Conservation (phyloP, 2,329 filamentous ascomycete species). For the Exophiala xenobiotica region DNA sequence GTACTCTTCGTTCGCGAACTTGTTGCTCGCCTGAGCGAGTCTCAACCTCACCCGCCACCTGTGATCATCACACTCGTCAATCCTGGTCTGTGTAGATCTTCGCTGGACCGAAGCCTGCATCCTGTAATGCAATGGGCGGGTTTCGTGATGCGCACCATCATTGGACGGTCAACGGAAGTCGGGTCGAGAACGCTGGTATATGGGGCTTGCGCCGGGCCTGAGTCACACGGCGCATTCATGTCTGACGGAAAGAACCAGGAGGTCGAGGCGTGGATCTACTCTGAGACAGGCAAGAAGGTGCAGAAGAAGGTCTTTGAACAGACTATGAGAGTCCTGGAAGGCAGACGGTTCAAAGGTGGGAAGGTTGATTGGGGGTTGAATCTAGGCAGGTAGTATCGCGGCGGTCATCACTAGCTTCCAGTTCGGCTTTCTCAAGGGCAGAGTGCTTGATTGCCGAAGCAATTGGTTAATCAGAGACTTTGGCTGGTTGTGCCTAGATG, state of each 20-base stretch:
- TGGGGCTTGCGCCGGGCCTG: slow-evolving; percentile 15
- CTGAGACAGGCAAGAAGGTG: slow-evolving; percentile 38
- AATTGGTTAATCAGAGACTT: too few relatives aligned
- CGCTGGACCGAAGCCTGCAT: slow-evolving; percentile 13
- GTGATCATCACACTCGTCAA: slow-evolving; percentile 31
- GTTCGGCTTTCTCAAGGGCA: too few relatives aligned
- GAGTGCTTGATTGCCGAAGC: too few relatives aligned
- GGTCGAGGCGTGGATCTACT: slow-evolving; percentile 40
- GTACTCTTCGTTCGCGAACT: slow-evolving; percentile 29
- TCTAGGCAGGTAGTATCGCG: not conserved
- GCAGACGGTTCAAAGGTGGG: slow-evolving; percentile 28
- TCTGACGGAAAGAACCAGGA: slow-evolving; percentile 20
- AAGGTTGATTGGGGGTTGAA: not conserved
- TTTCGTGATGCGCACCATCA: slow-evolving; percentile 6
- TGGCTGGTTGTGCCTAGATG: too few relatives aligned
- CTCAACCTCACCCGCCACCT: slow-evolving; percentile 2
- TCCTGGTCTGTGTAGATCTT: slow-evolving; percentile 30
- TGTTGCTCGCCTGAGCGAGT: slow-evolving; percentile 8
- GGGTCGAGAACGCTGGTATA: slow-evolving; percentile 29
- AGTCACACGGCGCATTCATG: slow-evolving; percentile 22
- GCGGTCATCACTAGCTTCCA: not conserved
- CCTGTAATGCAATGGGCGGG: not conserved
- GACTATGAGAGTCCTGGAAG: slow-evolving; percentile 43
- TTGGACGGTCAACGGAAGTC: slow-evolving; percentile 26
- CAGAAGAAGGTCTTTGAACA: slow-evolving; percentile 47